Conservation (phyloP, 2,329 filamentous ascomycete species). For the Claviceps cyperi region DNA sequence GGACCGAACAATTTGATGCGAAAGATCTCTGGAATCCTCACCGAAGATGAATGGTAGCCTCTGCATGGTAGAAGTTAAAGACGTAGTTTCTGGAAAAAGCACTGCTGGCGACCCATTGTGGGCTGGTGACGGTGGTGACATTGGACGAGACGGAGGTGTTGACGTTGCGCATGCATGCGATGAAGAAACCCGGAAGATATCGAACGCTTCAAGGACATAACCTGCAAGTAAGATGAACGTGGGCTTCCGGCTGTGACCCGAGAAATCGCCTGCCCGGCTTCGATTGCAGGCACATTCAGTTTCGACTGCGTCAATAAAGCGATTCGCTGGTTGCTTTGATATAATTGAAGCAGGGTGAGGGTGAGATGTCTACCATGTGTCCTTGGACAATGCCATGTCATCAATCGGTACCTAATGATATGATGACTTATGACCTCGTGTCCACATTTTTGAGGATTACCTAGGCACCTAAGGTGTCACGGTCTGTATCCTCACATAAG, state of each 20-base stretch:
- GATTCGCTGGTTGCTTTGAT: too few species aligned
- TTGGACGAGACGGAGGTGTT: constrained; percentile 52
- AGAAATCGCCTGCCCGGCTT: constrained; percentile 56
- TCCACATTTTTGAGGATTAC: too few species aligned
- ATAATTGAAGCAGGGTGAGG: too few species aligned
- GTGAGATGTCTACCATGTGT: too few species aligned
- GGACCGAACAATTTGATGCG: constrained; percentile 60
- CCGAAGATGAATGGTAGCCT: constrained; percentile 29
- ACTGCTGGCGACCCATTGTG: constrained; percentile 44
- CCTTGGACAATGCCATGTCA: too few species aligned
- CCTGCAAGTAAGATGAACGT: constrained; percentile 35
- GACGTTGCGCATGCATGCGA: constrained; percentile 52
- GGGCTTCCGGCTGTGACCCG: constrained; percentile 40
- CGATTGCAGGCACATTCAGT: constrained; percentile 47
- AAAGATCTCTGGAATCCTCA: constrained; percentile 37
- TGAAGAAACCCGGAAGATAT: constrained; percentile 45
- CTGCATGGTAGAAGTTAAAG: constrained; percentile 30
- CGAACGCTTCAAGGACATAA: constrained; percentile 38
- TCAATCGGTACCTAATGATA: too few species aligned
- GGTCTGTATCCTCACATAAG: too few species aligned
- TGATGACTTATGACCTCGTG: too few species aligned
- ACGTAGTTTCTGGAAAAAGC: constrained; percentile 43
- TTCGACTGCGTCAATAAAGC: constrained; percentile 53
- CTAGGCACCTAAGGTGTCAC: too few species aligned
- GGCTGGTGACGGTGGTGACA: constrained; percentile 55